Evolutionary conservation across 495 filamentous ascomycete species (phyloP).

Genomic region (Rhypophila decipiens): DNA sequence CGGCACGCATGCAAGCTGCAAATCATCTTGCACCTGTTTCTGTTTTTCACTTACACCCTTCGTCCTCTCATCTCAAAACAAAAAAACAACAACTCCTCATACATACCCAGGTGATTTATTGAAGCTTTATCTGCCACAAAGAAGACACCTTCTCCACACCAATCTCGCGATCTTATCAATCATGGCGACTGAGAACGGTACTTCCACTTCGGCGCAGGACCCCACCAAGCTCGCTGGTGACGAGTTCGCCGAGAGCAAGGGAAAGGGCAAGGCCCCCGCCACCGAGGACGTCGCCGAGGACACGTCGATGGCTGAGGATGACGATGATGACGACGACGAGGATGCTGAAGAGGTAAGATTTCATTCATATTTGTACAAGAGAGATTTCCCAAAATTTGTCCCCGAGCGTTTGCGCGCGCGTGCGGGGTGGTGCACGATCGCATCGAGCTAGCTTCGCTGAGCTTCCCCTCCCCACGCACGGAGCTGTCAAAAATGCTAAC

Average conservation of each 20-base stretch:
- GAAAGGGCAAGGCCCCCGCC: slow-evolving; percentile 55
- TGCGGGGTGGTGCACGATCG: neutral
- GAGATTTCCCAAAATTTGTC: too few relatives aligned
- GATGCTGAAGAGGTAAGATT: slow-evolving; percentile 56
- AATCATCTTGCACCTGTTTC: too few relatives aligned
- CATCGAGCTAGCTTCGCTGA: too few relatives aligned
- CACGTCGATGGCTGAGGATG: slow-evolving; percentile 62
- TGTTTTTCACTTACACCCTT: neutral
- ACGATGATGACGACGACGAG: slow-evolving; percentile 58
- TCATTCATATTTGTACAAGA: too few relatives aligned
- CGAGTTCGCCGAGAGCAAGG: slow-evolving; percentile 25
- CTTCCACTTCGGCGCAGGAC: slow-evolving; percentile 18
- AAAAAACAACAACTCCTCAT: neutral
- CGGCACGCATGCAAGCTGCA: too few relatives aligned
- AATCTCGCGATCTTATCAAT: too few relatives aligned
- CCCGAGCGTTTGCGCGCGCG: neutral
- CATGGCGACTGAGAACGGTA: slow-evolving; percentile 36
- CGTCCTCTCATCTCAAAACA: neutral
- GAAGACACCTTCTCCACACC: neutral
- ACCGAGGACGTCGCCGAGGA: slow-evolving; percentile 43
- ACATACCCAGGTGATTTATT: neutral
- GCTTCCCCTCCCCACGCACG: too few relatives aligned
- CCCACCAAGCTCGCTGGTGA: slow-evolving; percentile 14
- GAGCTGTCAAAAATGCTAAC: too few relatives aligned
- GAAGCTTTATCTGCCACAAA: neutral